Percentiles rank a stretch among this genome's conserved stretches.
phyloP scores from a whole-genome alignment of 2,329 filamentous ascomycete genomes.

The Nemania sp. region DNA sequence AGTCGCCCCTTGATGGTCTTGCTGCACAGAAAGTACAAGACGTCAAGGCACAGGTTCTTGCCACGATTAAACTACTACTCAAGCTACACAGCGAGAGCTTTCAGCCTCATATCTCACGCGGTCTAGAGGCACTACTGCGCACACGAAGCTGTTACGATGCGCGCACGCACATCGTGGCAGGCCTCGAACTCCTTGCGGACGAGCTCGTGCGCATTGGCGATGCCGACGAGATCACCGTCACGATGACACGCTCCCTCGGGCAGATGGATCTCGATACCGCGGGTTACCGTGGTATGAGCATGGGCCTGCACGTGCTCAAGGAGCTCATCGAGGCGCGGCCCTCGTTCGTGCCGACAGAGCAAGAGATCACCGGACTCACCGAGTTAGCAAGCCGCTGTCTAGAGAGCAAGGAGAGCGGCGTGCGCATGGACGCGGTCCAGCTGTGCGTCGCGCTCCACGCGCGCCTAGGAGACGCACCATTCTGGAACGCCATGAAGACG shows the following conservation, averaged over 20 bases:
- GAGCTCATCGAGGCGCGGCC: conserved; percentile 56
- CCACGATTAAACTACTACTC: conserved; percentile 73
- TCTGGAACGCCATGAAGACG: conserved; percentile 69
- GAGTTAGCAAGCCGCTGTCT: conserved; percentile 59
- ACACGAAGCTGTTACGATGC: conserved; percentile 69
- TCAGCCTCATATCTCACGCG: conserved; percentile 67
- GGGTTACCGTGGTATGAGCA: conserved; percentile 58
- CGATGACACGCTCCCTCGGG: conserved; percentile 55
- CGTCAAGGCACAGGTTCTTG: conserved; percentile 73
- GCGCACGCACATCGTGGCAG: conserved; percentile 71
- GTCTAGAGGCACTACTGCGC: conserved; percentile 67
- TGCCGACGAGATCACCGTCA: conserved; percentile 60
- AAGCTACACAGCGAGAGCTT: conserved; percentile 68
- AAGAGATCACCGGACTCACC: conserved; percentile 56
- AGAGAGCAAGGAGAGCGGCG: conserved; percentile 62
- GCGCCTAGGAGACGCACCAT: conserved; percentile 60
- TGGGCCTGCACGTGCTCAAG: conserved; percentile 66
- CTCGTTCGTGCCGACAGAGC: conserved; percentile 53
- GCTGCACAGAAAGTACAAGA: conserved; percentile 69
- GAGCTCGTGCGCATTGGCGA: conserved; percentile 71
- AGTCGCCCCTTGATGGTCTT: conserved; percentile 59
- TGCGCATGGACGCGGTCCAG: conserved; percentile 76
- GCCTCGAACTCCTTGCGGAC: conserved; percentile 72
- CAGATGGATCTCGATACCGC: conserved; percentile 48
- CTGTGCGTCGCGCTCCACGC: conserved; percentile 74